phyloP scores from a whole-genome alignment of 1,284 basidiomycete species.

The Athelia psychrophila region DNA sequence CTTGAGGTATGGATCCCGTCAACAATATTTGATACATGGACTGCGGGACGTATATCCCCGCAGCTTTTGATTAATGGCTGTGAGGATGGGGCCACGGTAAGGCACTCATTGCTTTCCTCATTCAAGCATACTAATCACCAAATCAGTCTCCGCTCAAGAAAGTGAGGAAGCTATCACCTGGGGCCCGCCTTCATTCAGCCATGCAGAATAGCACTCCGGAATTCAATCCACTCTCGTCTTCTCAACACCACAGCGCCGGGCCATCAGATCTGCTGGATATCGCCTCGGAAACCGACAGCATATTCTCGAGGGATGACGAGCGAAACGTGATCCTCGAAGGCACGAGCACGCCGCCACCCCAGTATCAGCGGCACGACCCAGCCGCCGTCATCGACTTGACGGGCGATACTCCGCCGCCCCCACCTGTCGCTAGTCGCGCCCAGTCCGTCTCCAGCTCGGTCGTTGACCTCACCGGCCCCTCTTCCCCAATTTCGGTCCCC shows the following conservation, averaged over 20 bases:
- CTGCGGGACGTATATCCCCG: neutral
- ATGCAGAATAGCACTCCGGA: neutral
- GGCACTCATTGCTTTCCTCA: neutral
- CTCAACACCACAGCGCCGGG: too few relatives aligned
- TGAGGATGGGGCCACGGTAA: neutral
- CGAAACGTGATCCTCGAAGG: too few relatives aligned
- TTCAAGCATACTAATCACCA: neutral
- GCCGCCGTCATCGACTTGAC: too few relatives aligned
- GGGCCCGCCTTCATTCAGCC: neutral
- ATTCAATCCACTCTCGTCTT: neutral
- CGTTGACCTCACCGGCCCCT: neutral
- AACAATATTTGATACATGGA: neutral
- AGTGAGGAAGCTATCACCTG: neutral
- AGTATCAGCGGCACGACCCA: too few relatives aligned
- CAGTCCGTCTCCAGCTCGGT: neutral
- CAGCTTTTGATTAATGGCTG: neutral
- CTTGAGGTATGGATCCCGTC: neutral
- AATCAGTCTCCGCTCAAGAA: neutral
- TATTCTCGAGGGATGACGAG: too few relatives aligned
- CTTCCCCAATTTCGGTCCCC: neutral
- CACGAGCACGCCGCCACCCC: too few relatives aligned
- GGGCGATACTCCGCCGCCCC: neutral
- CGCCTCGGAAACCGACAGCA: too few relatives aligned
- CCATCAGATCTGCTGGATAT: too few relatives aligned
- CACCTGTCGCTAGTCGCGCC: neutral